Conservation (phyloP, 176 grass and related monocot genomes). For the Alloteropsis semialata region DNA sequence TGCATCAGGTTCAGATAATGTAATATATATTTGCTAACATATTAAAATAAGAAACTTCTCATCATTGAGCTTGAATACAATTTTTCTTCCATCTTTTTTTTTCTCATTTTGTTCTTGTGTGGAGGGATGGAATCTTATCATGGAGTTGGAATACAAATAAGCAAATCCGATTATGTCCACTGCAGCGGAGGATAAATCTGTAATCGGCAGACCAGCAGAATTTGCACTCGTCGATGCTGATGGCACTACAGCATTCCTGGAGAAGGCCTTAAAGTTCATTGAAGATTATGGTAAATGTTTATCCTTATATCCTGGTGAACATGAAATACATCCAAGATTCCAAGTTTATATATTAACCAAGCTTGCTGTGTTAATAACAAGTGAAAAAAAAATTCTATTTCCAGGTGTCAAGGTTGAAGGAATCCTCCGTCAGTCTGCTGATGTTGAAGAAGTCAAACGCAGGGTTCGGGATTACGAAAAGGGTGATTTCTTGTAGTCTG, state of each 20-base stretch:
- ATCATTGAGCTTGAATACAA: neutral
- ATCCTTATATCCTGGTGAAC: constrained; percentile 12
- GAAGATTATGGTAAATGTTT: constrained; percentile 78
- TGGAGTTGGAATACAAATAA: constrained; percentile 23
- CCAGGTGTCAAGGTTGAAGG: constrained; percentile 95
- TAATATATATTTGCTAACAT: neutral
- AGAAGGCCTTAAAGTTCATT: constrained; percentile 88
- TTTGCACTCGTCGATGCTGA: constrained; percentile 80
- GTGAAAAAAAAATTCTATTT: constrained; percentile 17
- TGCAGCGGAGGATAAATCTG: constrained; percentile 61
- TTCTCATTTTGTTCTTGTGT: neutral
- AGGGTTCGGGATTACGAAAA: constrained; percentile 86
- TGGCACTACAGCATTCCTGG: constrained; percentile 84
- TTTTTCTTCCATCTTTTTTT: neutral
- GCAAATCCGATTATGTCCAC: constrained; percentile 20
- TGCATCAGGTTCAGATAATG: constrained; percentile 16
- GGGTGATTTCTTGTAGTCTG: constrained; percentile 50
- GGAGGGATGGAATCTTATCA: neutral
- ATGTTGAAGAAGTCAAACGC: constrained; percentile 96
- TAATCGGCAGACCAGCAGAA: constrained; percentile 58
- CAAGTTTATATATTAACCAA: constrained; percentile 1
- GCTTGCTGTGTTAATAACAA: constrained; percentile 5
- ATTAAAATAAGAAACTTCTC: neutral
- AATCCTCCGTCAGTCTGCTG: constrained; percentile 91
- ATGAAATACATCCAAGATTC: constrained; percentile 9